phyloP scores from a whole-genome alignment of 805 yeast species.

The Metschnikowia picachoensis region DNA sequence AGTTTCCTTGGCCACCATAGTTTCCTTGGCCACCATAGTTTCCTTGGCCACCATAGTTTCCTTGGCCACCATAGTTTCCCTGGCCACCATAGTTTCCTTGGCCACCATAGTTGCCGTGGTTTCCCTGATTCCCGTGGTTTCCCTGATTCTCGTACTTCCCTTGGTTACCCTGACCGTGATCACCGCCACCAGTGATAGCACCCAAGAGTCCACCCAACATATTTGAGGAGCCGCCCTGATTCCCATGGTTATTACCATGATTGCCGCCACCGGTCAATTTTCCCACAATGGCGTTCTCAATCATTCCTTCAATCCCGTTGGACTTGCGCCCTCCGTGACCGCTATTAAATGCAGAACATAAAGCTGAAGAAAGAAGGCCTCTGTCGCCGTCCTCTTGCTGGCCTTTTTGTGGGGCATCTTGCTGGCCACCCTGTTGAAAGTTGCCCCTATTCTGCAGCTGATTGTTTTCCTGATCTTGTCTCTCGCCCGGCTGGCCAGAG shows the following conservation, averaged over 20 bases:
- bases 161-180: background rate
- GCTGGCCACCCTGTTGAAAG: conserved; percentile 1
- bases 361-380: conserved; percentile 24
- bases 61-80: conserved; percentile 4
- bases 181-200: conserved; percentile 10
- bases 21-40: conserved; percentile 2
- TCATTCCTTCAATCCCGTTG: conserved; percentile 17
- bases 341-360: conserved; percentile 34
- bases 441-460: background rate
- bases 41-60: conserved; percentile 21
- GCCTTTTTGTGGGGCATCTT: conserved; percentile 2
- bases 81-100: conserved; percentile 6
- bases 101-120: background rate
- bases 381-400: conserved; percentile 21
- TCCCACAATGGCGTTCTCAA: conserved; percentile 14
- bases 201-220: conserved; percentile 14
- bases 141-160: conserved; percentile 2
- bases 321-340: conserved; percentile 19
- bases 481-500: conserved; percentile 32
- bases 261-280: conserved; percentile 18
- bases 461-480: conserved; percentile 8
- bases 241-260: conserved; percentile 19
- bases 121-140: conserved; percentile 3
- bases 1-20: conserved; percentile 1
- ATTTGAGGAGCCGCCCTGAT: conserved; percentile 10